These are phyloP conservation scores for Paecilomyces niveus DNA, from an alignment of 2,329 filamentous ascomycete species.

Conservation along the genomic window DNA sequence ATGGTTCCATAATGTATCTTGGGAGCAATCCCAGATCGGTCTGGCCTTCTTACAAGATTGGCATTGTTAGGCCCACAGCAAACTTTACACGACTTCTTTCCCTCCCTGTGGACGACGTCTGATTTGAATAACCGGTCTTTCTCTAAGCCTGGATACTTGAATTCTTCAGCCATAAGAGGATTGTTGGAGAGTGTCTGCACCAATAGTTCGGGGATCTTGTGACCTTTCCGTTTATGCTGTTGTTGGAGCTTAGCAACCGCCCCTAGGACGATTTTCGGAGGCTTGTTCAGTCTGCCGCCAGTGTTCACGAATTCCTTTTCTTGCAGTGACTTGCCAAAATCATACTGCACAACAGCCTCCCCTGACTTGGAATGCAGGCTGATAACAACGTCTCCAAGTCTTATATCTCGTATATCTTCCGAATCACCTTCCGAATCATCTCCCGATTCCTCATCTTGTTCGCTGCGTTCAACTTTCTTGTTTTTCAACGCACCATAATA, in stretches of 20 bases:
- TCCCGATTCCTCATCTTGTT: not conserved
- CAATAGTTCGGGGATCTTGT: not conserved
- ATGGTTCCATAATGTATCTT: conserved; percentile 12
- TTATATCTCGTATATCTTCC: not conserved
- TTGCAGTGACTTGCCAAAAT: not conserved
- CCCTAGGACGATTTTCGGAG: not conserved
- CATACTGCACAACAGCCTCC: conserved; percentile 1
- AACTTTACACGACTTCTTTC: not conserved
- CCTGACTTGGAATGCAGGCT: not conserved
- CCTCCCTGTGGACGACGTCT: too few relatives aligned
- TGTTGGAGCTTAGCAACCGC: not conserved
- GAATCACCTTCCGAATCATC: not conserved
- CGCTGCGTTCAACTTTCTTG: too few relatives aligned
- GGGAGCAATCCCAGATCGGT: too few relatives aligned
- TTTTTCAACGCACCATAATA: too few relatives aligned
- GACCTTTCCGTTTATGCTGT: not conserved
- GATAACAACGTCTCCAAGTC: conserved; percentile 5
- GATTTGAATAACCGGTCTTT: too few relatives aligned
- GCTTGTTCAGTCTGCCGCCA: not conserved
- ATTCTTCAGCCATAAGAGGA: too few relatives aligned
- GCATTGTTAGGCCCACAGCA: not conserved
- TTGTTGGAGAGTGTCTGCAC: not conserved
- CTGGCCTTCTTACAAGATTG: not conserved
- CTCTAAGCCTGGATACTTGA: too few relatives aligned
- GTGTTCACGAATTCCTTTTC: not conserved